Evolutionary conservation across 2,329 filamentous ascomycete species (phyloP).

Genomic region (Dactylellina sp.): DNA sequence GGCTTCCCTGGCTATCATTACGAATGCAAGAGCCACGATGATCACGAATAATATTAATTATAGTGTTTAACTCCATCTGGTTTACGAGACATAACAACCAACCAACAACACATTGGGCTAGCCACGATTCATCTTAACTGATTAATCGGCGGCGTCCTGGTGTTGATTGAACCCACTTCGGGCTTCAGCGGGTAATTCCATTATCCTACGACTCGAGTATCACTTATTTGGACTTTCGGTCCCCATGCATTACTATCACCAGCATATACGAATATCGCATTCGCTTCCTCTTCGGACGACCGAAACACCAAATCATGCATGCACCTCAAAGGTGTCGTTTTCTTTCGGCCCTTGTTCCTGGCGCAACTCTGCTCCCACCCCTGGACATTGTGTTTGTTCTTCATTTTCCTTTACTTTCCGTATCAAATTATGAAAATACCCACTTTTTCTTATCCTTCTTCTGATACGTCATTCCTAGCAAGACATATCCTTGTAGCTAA

Average conservation of each 20-base stretch:
- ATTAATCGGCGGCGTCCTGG: neutral
- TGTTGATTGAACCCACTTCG: neutral
- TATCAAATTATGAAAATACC: constrained; percentile 21
- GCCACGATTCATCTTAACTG: neutral
- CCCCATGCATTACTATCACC: constrained; percentile 7
- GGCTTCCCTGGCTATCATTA: constrained; percentile 20
- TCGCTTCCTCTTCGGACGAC: constrained; percentile 9
- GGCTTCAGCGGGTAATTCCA: constrained; percentile 23
- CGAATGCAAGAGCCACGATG: constrained; percentile 26
- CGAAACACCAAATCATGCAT: constrained; percentile 44
- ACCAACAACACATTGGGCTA: constrained; percentile 9
- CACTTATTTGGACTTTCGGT: constrained; percentile 6
- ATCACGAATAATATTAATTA: constrained; percentile 31
- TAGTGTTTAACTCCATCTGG: constrained; percentile 35
- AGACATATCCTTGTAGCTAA: constrained; percentile 23
- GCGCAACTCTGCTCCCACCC: constrained; percentile 36
- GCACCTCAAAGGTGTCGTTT: constrained; percentile 32
- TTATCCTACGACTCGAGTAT: constrained; percentile 24
- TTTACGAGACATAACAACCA: constrained; percentile 57
- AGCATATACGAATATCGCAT: constrained; percentile 12
- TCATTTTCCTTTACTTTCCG: constrained; percentile 15
- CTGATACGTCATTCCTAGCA: constrained; percentile 42
- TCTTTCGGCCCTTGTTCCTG: constrained; percentile 39
- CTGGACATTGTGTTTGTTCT: constrained; percentile 31
- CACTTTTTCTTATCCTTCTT: constrained; percentile 31